A percentile compares a stretch with the other conserved stretches of the same genome.
Conservation (phyloP, 2,329 filamentous ascomycete species). For the Aspergillus quadricinctus region DNA sequence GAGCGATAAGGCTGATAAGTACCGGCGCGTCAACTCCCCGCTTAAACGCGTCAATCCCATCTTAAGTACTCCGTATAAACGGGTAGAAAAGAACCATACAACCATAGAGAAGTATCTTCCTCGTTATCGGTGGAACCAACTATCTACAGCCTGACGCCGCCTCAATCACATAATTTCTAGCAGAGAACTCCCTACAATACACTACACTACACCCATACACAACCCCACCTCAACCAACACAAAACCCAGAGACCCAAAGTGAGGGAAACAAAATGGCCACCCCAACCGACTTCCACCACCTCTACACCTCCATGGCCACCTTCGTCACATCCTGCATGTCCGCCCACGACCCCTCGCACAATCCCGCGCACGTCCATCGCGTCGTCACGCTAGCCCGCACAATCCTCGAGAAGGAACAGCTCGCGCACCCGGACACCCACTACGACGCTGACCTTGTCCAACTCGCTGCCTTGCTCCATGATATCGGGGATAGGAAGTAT, state of each 20-base stretch:
- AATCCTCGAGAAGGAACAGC: conserved; percentile 53
- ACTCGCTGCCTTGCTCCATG: conserved; percentile 74
- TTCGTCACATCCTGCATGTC: conserved; percentile 71
- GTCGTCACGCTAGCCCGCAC: conserved; percentile 69
- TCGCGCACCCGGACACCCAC: conserved; percentile 20
- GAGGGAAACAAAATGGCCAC: conserved; percentile 7
- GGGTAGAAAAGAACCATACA: no score
- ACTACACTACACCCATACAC: not conserved
- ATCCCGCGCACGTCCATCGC: conserved; percentile 77
- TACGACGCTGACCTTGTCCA: conserved; percentile 58
- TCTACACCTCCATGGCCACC: conserved; percentile 54
- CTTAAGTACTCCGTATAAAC: no score
- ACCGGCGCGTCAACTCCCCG: not conserved
- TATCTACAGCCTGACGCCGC: not conserved
- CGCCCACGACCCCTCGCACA: conserved; percentile 75
- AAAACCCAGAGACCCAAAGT: conserved; percentile 8
- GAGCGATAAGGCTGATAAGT: not conserved
- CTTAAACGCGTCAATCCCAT: no score
- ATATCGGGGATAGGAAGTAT: conserved; percentile 86
- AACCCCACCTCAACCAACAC: conserved; percentile 7
- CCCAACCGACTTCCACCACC: conserved; percentile 29
- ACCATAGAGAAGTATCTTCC: no score
- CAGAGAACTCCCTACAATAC: not conserved
- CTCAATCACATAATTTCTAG: not conserved
- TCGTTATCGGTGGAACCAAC: no score